Conservation (phyloP, 768 basidiomycete genomes). For the Tylopilus sp. region DNA sequence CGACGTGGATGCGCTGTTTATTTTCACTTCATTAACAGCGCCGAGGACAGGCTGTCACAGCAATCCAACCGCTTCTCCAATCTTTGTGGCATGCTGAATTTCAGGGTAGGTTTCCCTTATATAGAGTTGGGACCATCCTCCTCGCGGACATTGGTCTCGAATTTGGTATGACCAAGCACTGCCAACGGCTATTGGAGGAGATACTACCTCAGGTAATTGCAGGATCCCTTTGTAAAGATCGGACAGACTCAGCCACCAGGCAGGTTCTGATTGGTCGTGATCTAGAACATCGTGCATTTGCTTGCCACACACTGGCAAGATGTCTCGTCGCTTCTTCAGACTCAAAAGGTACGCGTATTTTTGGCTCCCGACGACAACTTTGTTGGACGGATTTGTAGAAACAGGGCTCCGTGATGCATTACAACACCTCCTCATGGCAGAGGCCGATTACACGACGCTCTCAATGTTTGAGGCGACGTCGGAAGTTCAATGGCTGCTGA, state of each 20-base stretch:
- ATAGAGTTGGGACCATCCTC: slow-evolving; percentile 65
- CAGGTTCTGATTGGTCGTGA: slow-evolving; percentile 72
- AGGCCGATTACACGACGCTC: slow-evolving; percentile 59
- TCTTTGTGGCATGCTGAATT: slow-evolving; percentile 82
- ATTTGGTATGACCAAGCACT: slow-evolving; percentile 69
- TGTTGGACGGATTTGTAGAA: slow-evolving; percentile 22
- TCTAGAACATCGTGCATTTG: slow-evolving; percentile 71
- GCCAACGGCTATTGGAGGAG: slow-evolving; percentile 64
- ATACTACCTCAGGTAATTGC: slow-evolving; percentile 82
- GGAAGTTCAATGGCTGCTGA: slow-evolving; percentile 70
- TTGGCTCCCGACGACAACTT: not conserved
- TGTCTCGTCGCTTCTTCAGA: slow-evolving; percentile 64
- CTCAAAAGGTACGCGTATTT: slow-evolving; percentile 38
- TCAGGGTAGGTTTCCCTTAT: slow-evolving; percentile 60
- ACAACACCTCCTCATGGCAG: slow-evolving; percentile 58
- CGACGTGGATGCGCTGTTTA: slow-evolving; percentile 8
- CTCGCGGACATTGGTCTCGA: slow-evolving; percentile 79
- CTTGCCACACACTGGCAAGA: slow-evolving; percentile 69
- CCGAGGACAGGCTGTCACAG: slow-evolving; percentile 56
- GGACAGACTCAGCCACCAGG: no score
- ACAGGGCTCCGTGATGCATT: slow-evolving; percentile 53
- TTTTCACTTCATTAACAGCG: slow-evolving; percentile 40
- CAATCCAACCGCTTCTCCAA: slow-evolving; percentile 64
- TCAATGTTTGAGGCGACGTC: slow-evolving; percentile 56
- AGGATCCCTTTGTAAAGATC: no score